Conservation (phyloP, 2,329 filamentous ascomycete genomes). For the Thyridium curvatum region DNA sequence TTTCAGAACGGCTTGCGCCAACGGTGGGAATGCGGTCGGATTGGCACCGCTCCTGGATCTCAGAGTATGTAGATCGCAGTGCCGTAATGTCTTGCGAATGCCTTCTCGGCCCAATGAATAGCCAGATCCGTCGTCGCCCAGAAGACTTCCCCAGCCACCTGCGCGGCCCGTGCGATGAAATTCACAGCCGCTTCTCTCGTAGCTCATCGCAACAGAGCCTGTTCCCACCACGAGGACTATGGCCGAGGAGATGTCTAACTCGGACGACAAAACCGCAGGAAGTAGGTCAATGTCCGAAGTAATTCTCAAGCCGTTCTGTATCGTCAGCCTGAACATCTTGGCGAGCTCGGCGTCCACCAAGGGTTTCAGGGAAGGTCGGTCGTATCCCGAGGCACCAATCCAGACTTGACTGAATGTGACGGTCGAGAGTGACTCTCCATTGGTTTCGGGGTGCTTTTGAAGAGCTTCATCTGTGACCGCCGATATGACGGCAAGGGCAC, state of each 20-base stretch:
- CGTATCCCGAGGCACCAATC: constrained; percentile 32
- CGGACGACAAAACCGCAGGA: constrained; percentile 14
- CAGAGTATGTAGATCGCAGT: constrained; percentile 17
- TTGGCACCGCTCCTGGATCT: no score
- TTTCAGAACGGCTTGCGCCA: no score
- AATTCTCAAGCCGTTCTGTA: constrained; percentile 16
- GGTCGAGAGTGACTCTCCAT: constrained; percentile 3
- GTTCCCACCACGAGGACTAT: constrained; percentile 35
- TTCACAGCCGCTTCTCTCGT: constrained; percentile 11
- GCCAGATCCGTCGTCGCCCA: constrained; percentile 36
- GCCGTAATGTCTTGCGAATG: constrained; percentile 21
- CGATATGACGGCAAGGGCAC: constrained; percentile 16
- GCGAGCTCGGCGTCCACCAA: constrained; percentile 18
- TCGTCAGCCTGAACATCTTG: constrained; percentile 17
- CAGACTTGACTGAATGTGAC: constrained; percentile 22
- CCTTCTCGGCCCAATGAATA: constrained; percentile 30
- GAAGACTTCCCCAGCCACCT: constrained; percentile 35
- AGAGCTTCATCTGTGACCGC: constrained; percentile 17
- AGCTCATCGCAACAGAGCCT: constrained; percentile 34
- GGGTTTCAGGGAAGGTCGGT: constrained; percentile 21
- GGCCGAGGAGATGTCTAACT: constrained; percentile 11
- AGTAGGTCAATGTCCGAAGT: constrained; percentile 34
- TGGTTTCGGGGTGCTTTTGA: constrained; percentile 7
- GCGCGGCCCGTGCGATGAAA: constrained; percentile 23
- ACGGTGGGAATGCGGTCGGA: no score